Percentiles rank a stretch among this genome's conserved stretches.
These are phyloP conservation scores for Fusarium subglutinans DNA, from an alignment of 2,329 filamentous ascomycete species.

Conservation along the genomic window DNA sequence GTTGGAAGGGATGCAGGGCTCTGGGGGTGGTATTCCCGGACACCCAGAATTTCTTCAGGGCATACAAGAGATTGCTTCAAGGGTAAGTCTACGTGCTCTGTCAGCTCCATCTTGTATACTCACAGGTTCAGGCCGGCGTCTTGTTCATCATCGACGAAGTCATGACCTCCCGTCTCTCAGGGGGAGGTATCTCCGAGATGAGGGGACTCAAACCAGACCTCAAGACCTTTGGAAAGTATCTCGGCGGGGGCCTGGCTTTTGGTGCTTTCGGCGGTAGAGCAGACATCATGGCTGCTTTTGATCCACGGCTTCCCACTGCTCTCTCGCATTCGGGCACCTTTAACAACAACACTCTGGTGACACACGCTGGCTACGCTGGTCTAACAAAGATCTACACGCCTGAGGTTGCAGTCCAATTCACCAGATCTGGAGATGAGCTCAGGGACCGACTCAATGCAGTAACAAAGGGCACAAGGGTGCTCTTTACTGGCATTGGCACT, in stretches of 20 bases:
- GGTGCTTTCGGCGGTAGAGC: conserved; percentile 71
- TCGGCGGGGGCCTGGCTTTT: conserved; percentile 73
- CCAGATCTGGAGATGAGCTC: conserved; percentile 45
- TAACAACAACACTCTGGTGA: conserved; percentile 72
- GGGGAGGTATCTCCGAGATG: conserved; percentile 57
- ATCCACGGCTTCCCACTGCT: conserved; percentile 53
- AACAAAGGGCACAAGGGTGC: conserved; percentile 49
- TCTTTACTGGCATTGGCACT: conserved; percentile 51
- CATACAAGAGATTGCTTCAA: conserved; percentile 58
- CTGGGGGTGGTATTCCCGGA: conserved; percentile 66
- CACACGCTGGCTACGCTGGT: conserved; percentile 61
- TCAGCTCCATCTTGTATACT: background rate
- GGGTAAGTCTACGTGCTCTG: conserved; percentile 31
- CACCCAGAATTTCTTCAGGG: conserved; percentile 60
- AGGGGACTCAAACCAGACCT: conserved; percentile 65
- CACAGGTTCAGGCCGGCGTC: conserved; percentile 52
- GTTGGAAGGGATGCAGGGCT: conserved; percentile 73
- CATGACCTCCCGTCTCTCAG: conserved; percentile 69
- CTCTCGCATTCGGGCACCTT: conserved; percentile 71
- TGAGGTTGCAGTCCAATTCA: conserved; percentile 45
- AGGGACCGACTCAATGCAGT: conserved; percentile 44
- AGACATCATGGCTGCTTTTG: conserved; percentile 68
- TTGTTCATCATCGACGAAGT: conserved; percentile 77
- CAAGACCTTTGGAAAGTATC: conserved; percentile 71
- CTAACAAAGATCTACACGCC: conserved; percentile 50